Evolutionary conservation across 495 filamentous ascomycete species (phyloP), one percentile per base, ranked within the genome.

Genomic region (Hypoxylon crocopeplum): DNA sequence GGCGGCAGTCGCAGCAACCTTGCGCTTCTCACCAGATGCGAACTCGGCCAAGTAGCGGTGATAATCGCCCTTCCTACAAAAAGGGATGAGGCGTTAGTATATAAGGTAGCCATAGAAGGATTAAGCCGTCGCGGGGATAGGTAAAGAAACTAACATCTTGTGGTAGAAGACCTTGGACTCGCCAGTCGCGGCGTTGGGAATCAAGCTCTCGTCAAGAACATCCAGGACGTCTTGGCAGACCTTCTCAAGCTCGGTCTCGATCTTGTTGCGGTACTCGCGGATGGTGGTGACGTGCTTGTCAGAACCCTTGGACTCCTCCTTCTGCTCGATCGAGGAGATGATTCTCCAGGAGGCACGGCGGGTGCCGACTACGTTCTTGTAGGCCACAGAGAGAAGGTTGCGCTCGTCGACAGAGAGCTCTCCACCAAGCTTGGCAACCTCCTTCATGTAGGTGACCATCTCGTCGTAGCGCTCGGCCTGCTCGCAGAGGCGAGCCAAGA

Each of bases 401-500:
- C 94, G 92, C 85, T 99, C 94, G 77, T 99, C 94, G 64, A 98
- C 95, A 55, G 89, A 90, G 70, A 99, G 89, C 77, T 94, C 90
- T 67, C 94, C 94, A 65, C 92, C 94, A 69, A 98, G 85, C 93
- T 97, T 96, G 75, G 94, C 94, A 73, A 99, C 94, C 87, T 97
- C 92, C 90, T 99, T 99, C 94, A 99, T 99, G 84, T 90, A 99
- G 72, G 88, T 91, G 67, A 99, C 94, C 94, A 99, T 99, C 82
- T 99, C 94, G 91, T 99, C 94, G 77, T 99, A 99, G 75, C 94
- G 94, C 86, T 99, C 94, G 72, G 94, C 94, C 88, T 99, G 94
- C 90, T 99, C 94, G 84, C 94, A 98, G 74, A 99, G 91, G 82
- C 94, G 87, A 73, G 94, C 94, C 75, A 99, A 91, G 85, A 99